Base-by-base conservation (phyloP, 345 rosid genomes). In the Gossypium turneri region DNA sequence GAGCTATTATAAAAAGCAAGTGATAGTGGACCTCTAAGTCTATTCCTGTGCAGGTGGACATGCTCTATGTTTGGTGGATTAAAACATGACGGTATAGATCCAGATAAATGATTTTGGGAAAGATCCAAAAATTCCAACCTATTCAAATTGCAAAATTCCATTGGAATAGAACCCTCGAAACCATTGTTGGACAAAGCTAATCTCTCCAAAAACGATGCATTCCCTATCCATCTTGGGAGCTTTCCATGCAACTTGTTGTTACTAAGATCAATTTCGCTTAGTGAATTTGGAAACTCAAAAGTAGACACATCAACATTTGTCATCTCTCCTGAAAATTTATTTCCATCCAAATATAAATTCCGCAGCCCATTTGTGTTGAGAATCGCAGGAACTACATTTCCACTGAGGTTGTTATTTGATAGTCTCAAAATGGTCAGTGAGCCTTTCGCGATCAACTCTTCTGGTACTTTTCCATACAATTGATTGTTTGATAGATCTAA, bases 401-500 rank as follows among this genome's bases (percentile, higher is more conserved):
- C 86, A 8, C 55, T 63, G 61, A 83, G 77, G 47, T 59, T 76
- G 55, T 83, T 83, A 9, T 76, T 51, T 16, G 57, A 52, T 17
- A 52, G 9, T 7, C 57, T 52, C 2, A 52, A 6, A 4, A 17
- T 4, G 0, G 0, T 1, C 20, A 52, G 19, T 16, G 57, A 52
- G 57, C 7, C 6, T 2, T 17, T 17, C 10, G 2, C 1, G 9
- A 7, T 16, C 57, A 52, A 52, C 57, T 52, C 57, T 16, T 52
- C 20, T 52, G 57, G 57, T 7, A 52, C n/a, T 52, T n/a, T 52
- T 52, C 57, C 57, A 6, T n/a, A 52, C 20, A 52, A 52, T 0
- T 3, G 12, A 48, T 84, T 84, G 65, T 29, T n/a, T 0, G 83
- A 84, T 44, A 84, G 27, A 41, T 79, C 84, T 1, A 81, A 67